phyloP scores from a whole-genome alignment of 169 alveolate genomes.

The Blepharisma undulans region DNA sequence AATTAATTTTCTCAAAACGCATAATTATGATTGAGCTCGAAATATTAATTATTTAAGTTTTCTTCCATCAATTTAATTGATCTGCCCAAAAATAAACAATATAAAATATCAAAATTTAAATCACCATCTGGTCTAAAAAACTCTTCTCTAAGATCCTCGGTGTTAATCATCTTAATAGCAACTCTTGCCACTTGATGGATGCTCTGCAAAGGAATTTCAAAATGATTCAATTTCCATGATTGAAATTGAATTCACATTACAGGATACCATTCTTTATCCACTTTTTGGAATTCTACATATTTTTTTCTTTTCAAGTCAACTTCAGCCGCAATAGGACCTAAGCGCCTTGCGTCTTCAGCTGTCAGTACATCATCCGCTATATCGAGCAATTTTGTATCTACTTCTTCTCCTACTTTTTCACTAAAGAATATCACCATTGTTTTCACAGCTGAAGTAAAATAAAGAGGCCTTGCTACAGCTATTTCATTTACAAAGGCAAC shows the following conservation, averaged over 20 bases:
- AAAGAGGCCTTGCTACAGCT: constrained; percentile 14
- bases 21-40: background rate
- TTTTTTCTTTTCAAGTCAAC: background rate
- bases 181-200: background rate
- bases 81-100: background rate
- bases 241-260: background rate
- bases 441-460: background rate
- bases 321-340: background rate
- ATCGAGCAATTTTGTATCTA: background rate
- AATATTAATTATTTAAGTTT: no score
- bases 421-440: background rate
- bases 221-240: background rate
- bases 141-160: background rate
- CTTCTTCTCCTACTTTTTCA: background rate
- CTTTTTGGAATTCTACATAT: background rate
- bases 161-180: background rate
- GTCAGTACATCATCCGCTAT: background rate
- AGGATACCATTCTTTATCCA: background rate
- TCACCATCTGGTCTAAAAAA: background rate
- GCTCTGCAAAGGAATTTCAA: background rate
- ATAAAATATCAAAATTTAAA: background rate
- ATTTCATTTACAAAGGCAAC: background rate
- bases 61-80: background rate
- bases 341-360: background rate
- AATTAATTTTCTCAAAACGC: no score